phyloP scores from a whole-genome alignment of 805 yeast genomes.

The Cyberlindnera xishuangbannaensis region DNA sequence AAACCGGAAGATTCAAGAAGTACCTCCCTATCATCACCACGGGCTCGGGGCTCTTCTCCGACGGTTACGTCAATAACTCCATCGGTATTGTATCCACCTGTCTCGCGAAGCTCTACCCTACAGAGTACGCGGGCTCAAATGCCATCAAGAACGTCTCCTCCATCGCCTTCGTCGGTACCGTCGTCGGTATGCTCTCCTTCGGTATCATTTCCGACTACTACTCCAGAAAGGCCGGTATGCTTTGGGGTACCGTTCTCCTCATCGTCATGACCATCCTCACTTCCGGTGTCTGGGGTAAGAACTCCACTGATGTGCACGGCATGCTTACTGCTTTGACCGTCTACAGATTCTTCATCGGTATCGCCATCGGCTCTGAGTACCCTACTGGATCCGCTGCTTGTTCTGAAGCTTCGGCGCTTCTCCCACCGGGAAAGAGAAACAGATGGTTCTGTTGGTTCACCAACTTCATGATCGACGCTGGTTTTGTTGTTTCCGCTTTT shows the following conservation, averaged over 20 bases:
- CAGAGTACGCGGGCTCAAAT: constrained; percentile 49
- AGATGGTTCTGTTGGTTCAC: constrained; percentile 89
- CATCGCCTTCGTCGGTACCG: constrained; percentile 89
- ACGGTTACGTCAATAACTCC: constrained; percentile 87
- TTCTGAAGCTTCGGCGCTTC: constrained; percentile 78
- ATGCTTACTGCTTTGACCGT: constrained; percentile 79
- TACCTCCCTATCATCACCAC: constrained; percentile 73
- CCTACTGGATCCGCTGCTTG: constrained; percentile 93
- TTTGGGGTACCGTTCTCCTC: constrained; percentile 67
- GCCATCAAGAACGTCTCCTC: constrained; percentile 81
- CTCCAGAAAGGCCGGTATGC: constrained; percentile 81
- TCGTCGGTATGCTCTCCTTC: constrained; percentile 76
- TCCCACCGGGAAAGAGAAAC: constrained; percentile 81
- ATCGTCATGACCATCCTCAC: constrained; percentile 73
- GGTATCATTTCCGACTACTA: constrained; percentile 77
- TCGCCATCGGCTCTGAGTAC: constrained; percentile 92
- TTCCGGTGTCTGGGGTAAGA: constrained; percentile 80
- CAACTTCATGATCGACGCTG: constrained; percentile 78
- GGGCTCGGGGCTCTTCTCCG: constrained; percentile 91
- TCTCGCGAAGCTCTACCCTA: constrained; percentile 59
- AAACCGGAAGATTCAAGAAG: constrained; percentile 25
- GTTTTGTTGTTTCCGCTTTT: constrained; percentile 78
- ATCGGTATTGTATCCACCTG: constrained; percentile 74
- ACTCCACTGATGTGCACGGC: constrained; percentile 46
- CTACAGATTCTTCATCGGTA: constrained; percentile 82